Evolutionary conservation across 148 eudicot species (phyloP), one percentile per base, ranked within the genome.

Genomic region (Rhododendron simsii): DNA sequence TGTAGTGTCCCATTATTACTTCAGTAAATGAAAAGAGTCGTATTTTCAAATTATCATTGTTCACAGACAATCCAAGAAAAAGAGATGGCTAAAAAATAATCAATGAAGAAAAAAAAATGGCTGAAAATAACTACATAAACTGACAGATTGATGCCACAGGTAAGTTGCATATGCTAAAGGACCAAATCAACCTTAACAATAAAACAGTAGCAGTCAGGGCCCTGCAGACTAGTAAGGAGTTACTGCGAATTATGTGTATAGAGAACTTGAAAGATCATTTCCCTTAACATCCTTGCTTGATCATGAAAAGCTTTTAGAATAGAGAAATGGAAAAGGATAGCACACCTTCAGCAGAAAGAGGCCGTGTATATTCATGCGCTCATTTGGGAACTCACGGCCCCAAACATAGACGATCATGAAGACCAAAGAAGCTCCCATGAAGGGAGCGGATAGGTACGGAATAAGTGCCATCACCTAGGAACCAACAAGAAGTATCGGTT

Each of bases 341-440:
- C 23, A 15, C 85, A 90, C 92, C 92, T 90, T 88, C 55, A 90
- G 73, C 47, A 87, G 84, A 15, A 90, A 67, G n/a, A 90, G 89
- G 61, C 88, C 88, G 26, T 90, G 87, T 1, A 90, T 44, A 78
- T 89, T 89, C n/a, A 90, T 7, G 30, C 89, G 90, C 13, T 63
- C 85, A 51, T 90, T 90, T 23, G 92, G 90, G 83, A 88, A 85
- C 79, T 90, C 92, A 0, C 92, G 88, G 51, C 87, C 78, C 92
- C 92, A 90, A 65, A 88, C 89, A 69, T 90, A 89, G 47, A 84
- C 87, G 4, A 90, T 80, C 89, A 90, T 84, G 53, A 87, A 90
- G 11, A 90, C 92, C 83, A 90, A 33, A 53, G 90, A 88, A 78
- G 79, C 85, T 57, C 90, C 92, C 90, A 86, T 61, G 84, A 80